phyloP scores from a whole-genome alignment of 2,329 filamentous ascomycete genomes.

The Monascus ruber region DNA sequence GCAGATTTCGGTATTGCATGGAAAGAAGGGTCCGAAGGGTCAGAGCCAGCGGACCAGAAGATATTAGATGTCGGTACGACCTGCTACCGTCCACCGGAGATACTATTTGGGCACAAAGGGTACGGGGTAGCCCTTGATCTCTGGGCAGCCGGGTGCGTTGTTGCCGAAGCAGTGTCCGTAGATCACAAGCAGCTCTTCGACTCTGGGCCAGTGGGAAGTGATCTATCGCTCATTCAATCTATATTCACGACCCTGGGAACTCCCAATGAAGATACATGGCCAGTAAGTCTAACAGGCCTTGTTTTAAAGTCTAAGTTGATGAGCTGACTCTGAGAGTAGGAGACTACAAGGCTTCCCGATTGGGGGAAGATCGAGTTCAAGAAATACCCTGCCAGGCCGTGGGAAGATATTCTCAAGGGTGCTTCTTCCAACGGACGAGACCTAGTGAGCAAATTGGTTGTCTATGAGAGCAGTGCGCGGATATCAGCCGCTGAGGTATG shows the following conservation, averaged over 20 bases:
- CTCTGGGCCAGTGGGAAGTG: slow-evolving; percentile 80
- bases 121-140: slow-evolving; percentile 71
- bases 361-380: slow-evolving; percentile 80
- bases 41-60: slow-evolving; percentile 58
- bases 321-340: slow-evolving; percentile 13
- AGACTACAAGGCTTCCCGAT: slow-evolving; percentile 53
- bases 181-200: slow-evolving; percentile 61
- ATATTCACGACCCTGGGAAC: slow-evolving; percentile 90
- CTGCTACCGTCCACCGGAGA: slow-evolving; percentile 79
- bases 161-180: slow-evolving; percentile 59
- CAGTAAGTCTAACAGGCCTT: slow-evolving; percentile 40
- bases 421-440: slow-evolving; percentile 49
- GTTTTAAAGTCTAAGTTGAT: not conserved
- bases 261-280: slow-evolving; percentile 70
- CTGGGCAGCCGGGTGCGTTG: slow-evolving; percentile 77
- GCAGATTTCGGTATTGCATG: slow-evolving; percentile 91
- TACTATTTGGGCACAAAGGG: slow-evolving; percentile 67
- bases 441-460: slow-evolving; percentile 56
- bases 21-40: slow-evolving; percentile 47
- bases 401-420: slow-evolving; percentile 58
- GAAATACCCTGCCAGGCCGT: slow-evolving; percentile 55
- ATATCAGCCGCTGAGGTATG: slow-evolving; percentile 54
- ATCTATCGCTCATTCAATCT: slow-evolving; percentile 79
- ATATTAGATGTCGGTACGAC: slow-evolving; percentile 91
- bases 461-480: slow-evolving; percentile 59